Evolutionary conservation across 176 grass and related monocot genomes (phyloP).

Genomic region (Metroxylon sagu): DNA sequence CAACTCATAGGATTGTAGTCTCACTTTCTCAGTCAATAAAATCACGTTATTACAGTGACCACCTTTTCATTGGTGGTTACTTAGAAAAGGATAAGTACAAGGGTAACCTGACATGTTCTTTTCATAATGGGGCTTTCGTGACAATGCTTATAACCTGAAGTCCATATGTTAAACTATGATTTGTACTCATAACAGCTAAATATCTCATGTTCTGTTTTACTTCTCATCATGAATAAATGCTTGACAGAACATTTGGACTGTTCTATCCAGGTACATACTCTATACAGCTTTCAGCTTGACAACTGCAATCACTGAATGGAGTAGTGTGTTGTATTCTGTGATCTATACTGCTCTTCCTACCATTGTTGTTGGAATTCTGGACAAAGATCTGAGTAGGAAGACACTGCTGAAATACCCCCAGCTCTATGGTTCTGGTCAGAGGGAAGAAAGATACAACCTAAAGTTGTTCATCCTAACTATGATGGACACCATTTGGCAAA

Average conservation of each 20-base stretch:
- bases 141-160: no score
- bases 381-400: conserved; percentile 72
- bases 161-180: no score
- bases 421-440: conserved; percentile 76
- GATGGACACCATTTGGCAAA: conserved; percentile 86
- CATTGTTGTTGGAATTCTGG: conserved; percentile 74
- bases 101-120: no score
- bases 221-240: not conserved
- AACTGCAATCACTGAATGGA: conserved; percentile 94
- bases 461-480: conserved; percentile 78
- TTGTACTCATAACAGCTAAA: no score
- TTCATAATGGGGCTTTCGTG: no score
- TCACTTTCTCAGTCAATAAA: no score
- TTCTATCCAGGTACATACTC: conserved; percentile 73
- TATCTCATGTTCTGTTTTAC: no score
- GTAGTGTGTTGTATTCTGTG: conserved; percentile 79
- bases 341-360: conserved; percentile 85
- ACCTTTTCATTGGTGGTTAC: no score
- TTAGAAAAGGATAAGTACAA: no score
- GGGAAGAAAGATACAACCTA: conserved; percentile 83
- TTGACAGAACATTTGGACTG: conserved; percentile 23
- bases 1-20: no score
- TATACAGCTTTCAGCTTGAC: conserved; percentile 79
- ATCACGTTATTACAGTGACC: no score
- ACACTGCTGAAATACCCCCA: conserved; percentile 84